Base-by-base conservation (phyloP, 2,329 filamentous ascomycete genomes). In the Shiraia bambusicola region DNA sequence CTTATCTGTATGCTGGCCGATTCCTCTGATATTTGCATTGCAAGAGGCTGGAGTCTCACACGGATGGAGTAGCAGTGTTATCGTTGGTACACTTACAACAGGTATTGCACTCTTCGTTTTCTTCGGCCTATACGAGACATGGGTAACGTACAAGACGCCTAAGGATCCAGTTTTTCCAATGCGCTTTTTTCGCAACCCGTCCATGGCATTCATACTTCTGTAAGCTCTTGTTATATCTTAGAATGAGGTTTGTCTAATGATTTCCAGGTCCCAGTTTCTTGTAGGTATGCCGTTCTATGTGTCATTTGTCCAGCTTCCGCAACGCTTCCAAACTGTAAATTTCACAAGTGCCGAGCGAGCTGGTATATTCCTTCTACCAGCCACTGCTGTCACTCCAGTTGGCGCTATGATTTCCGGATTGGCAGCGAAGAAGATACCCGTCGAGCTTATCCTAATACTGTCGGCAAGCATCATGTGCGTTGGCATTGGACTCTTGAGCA, bases 311-410 rank as follows among this genome's bases (percentile, higher is more conserved):
- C 58, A 64, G 25, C 49, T 65, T 15, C 63, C 62, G 1, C 61
- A 65, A 36, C 63, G 62, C 36, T 66, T 65, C 26, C 63, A 66
- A 39, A 50, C 40, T 12, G 62, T 64, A 7, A 65, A 66, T 19
- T 52, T 59, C 26, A 61, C 50, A 5, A 59, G 49, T 26, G 61
- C 63, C 13, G 59, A 62, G 28, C 51, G 56, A 16, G 54, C 63
- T 2, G 62, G 61, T 3, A 63, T 65, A 4, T 49, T 62, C 13
- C 54, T 66, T 4, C 49, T 65, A 9, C 58, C 63, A 2, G 41
- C 57, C 12, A 59, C 61, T 1, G 40, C 63, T 2, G 13, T 63
- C 1, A 56, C 58, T 5, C 59, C 63, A 2, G 38, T 65, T 9
- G 59, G 62, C 10, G 58, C 62, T 3, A 56, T 66, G 55, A 12